Base-by-base conservation (phyloP, 2,329 filamentous ascomycete genomes). In the Fusarium lyarnte region DNA sequence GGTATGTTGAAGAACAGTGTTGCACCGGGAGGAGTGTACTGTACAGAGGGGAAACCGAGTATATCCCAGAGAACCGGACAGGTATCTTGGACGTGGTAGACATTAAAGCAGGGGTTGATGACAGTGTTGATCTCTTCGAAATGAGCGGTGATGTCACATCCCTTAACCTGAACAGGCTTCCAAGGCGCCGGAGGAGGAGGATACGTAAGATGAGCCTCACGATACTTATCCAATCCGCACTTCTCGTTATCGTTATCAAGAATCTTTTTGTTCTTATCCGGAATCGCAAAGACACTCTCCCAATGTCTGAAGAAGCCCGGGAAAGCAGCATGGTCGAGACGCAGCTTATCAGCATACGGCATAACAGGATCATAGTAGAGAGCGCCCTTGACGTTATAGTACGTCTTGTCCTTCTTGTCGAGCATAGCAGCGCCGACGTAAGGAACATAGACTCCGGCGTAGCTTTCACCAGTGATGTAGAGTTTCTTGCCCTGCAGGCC, bases 311-410 rank as follows among this genome's bases (percentile, higher is more conserved):
- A 68, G 11, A 68, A 68, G 1, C 33, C 65, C 0, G 65, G 65
- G 12, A 68, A 68, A 1, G 65, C 65, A 19, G 65, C 65, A 11
- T 68, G 42, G 3, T 68, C 65, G 1, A 68, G 63, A 16, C 3
- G 55, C 0, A 68, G 27, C 13, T 68, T 52, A 2, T 63, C 63
- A 7, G 54, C 47, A 35, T 68, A 62, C 3, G 65, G 65, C 65
- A 68, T 68, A 11, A 68, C 46, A 17, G 65, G 65, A 6, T 68
- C 65, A 4, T 68, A 68, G 63, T 68, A 68, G 7, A 68, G 47
- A 9, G 65, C 54, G 2, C 65, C 65, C 10, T 63, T 39, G 3
- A 68, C 65, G 3, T 68, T 45, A 9, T 49, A 68, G 16, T 68
- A 68, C 7, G 36, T 27, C 7, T 39, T 54, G 21, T 68, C 63